Conservation (phyloP, 139 green algal species). For the Eudorina sp. region DNA sequence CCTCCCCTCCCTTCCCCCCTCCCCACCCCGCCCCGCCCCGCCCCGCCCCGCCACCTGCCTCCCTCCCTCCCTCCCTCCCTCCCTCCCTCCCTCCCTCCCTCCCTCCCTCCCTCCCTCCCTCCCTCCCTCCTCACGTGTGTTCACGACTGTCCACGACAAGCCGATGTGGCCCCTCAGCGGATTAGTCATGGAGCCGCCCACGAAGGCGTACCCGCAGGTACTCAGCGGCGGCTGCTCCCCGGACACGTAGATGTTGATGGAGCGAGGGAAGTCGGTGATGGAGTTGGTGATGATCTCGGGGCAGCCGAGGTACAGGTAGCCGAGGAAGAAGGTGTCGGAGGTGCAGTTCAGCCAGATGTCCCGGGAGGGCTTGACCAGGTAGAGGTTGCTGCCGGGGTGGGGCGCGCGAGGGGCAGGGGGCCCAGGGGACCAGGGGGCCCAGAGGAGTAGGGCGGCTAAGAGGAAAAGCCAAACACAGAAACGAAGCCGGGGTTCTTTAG, state of each 20-base stretch:
- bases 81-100: no score
- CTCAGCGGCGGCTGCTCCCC: conserved; percentile 8
- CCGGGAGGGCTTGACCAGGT: background rate
- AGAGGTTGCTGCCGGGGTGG: background rate
- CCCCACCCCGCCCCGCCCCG: no score
- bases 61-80: no score
- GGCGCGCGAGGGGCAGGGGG: no score
- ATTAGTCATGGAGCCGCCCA: background rate
- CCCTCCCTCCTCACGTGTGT: background rate
- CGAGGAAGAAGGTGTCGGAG: background rate
- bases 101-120: no score
- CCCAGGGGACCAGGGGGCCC: no score
- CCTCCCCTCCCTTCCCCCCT: no score
- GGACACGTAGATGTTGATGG: conserved; percentile 21
- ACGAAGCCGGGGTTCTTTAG: no score
- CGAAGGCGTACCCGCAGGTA: background rate
- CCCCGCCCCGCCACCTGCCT: no score
- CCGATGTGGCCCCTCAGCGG: conserved; percentile 4
- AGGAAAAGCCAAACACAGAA: no score
- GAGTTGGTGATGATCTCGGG: background rate
- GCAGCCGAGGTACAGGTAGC: background rate
- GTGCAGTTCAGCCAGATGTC: conserved; percentile 5
- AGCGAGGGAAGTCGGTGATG: background rate
- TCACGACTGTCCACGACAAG: background rate
- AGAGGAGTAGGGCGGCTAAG: no score